Conservation (phyloP, 148 eudicot genomes). For the Vaccinium vitisidaea region DNA sequence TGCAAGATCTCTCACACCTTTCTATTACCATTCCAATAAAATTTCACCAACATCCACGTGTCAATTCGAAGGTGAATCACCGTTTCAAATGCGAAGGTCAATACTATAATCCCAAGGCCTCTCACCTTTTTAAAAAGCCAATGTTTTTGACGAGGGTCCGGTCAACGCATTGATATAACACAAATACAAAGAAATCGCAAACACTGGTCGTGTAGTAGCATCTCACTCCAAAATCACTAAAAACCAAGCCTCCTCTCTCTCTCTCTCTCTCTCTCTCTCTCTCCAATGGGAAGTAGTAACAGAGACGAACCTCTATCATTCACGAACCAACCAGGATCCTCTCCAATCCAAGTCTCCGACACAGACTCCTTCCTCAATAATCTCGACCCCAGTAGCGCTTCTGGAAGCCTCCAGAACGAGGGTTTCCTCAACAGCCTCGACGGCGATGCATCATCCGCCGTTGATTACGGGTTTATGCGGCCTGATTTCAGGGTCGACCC, state of each 20-base stretch:
- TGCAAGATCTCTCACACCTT: too few relatives aligned
- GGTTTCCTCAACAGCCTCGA: slow-evolving; percentile 30
- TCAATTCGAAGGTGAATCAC: too few relatives aligned
- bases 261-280: neutral
- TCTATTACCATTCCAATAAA: too few relatives aligned
- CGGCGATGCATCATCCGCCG: slow-evolving; percentile 24
- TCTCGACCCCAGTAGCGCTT: slow-evolving; percentile 38
- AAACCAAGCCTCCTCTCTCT: neutral
- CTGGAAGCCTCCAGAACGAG: slow-evolving; percentile 82
- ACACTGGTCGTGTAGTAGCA: neutral
- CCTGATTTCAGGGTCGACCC: slow-evolving; percentile 56
- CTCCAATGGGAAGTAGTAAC: slow-evolving; percentile 41
- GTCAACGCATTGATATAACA: neutral
- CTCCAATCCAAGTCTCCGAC: slow-evolving; percentile 54
- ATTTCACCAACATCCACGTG: too few relatives aligned
- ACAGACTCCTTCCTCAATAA: slow-evolving; percentile 35
- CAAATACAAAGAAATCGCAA: too few relatives aligned
- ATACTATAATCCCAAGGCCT: too few relatives aligned
- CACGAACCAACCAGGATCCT: slow-evolving; percentile 45
- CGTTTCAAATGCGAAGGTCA: too few relatives aligned
- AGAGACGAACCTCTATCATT: slow-evolving; percentile 53
- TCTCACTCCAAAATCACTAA: slow-evolving; percentile 8
- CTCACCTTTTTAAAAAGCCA: too few relatives aligned
- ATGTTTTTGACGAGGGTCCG: neutral
- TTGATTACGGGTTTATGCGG: slow-evolving; percentile 59